Evolutionary conservation across 352 stramenopile genomes (phyloP), one percentile per base, ranked within the genome.

Genomic region (Phytopythium sindhum): DNA sequence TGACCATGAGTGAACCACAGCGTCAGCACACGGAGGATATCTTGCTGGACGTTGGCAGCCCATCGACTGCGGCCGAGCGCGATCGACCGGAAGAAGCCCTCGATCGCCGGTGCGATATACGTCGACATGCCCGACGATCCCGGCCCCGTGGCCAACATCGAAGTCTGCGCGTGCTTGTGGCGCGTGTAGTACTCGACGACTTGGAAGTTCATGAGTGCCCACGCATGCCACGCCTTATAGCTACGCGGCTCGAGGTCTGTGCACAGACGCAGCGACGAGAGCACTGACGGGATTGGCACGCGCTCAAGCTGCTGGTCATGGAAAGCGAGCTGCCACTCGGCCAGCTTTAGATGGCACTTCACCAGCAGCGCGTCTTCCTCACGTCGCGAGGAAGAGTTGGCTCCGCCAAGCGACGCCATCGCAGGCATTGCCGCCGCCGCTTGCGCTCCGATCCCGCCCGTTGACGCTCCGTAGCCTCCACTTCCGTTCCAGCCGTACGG

Each of bases 1-100:
- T 98, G 88, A 12, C 97, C 97, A 74, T 99, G 97, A 8, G 95
- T 88, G 68, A 99, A 99, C 79, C 98, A 98, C 31, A 99, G 96
- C 52, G 96, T 99, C 8, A 99, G 75, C 12, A 99, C 81, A 60
- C 98, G 98, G 37, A 99, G 67, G 66, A 99, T 97, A 72, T 99
- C 97, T 70, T 99, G 97, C 64, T 98, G 96, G 1, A 99, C 97
- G 50, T 97, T 98, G 12, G 97, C 97, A 71, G 88, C 97, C 90
- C 94, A 98, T 47, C 93, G 88, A 60, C 96, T 98, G 29, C 92
- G 95, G 11, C 97, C 97, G 28, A 99, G 78, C 57, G 88, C 91
- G 39, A 99, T 98, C 2, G 95, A 97, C 28, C 85, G 85, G 57
- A 99, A 97, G 80, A 99, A 99, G 0, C 96, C 83, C 59, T 89